These are phyloP conservation scores for Periconia sp. DNA, from an alignment of 2,329 filamentous ascomycete genomes.

Conservation along the genomic window DNA sequence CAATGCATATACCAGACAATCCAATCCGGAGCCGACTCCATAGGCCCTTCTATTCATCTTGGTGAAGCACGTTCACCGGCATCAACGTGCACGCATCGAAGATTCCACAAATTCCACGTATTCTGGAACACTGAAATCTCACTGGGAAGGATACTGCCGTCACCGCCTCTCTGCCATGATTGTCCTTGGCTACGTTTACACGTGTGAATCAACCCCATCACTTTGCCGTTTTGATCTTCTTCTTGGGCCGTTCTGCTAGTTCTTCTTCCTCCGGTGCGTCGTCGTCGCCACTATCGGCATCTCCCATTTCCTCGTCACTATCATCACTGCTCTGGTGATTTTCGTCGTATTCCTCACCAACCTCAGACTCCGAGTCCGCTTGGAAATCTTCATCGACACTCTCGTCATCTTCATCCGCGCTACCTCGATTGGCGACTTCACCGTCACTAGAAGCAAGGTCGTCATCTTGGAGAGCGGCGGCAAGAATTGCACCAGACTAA, in stretches of 20 bases:
- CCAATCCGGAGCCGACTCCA: constrained; percentile 21
- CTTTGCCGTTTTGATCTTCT: constrained; percentile 60
- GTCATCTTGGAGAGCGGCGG: constrained; percentile 80
- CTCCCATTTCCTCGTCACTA: constrained; percentile 65
- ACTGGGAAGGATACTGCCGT: constrained; percentile 7
- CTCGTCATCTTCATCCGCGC: constrained; percentile 94
- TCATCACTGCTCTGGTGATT: constrained; percentile 83
- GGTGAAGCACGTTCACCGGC: constrained; percentile 2
- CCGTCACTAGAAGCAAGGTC: constrained; percentile 82
- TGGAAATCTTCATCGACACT: constrained; percentile 95
- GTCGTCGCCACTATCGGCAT: constrained; percentile 61
- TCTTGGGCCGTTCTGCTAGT: constrained; percentile 62
- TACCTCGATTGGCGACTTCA: constrained; percentile 76
- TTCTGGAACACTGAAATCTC: constrained; percentile 20
- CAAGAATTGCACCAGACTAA: constrained; percentile 63
- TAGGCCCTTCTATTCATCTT: not conserved
- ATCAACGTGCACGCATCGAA: constrained; percentile 23
- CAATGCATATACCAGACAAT: constrained; percentile 14
- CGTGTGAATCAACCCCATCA: constrained; percentile 17
- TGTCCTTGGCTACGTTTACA: not conserved
- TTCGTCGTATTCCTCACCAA: constrained; percentile 94
- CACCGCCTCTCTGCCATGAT: constrained; percentile 17
- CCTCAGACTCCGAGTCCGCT: constrained; percentile 88
- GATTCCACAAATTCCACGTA: constrained; percentile 13
- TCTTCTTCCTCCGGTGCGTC: constrained; percentile 54